These are phyloP conservation scores for Dipteronia sinensis DNA, from an alignment of 345 rosid species.

Conservation along the genomic window DNA sequence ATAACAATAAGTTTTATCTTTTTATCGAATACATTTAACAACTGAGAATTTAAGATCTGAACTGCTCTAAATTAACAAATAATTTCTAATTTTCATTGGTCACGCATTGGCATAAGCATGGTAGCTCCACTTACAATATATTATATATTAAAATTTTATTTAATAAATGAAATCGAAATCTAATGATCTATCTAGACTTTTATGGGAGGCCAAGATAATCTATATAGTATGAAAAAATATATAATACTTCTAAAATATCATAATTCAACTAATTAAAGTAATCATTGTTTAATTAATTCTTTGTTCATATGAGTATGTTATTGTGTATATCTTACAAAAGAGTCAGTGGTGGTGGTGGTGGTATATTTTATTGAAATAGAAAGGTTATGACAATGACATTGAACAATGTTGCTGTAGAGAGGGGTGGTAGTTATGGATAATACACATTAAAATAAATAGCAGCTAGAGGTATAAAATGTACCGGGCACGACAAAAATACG, in stretches of 20 bases:
- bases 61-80: no score
- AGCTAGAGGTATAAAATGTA: neutral
- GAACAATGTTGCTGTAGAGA: neutral
- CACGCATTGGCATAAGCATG: neutral
- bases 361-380: neutral
- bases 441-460: neutral
- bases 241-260: neutral
- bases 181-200: neutral
- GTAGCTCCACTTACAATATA: conserved; percentile 6
- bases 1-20: no score
- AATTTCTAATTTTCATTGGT: neutral
- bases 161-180: neutral
- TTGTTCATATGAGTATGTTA: neutral
- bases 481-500: neutral
- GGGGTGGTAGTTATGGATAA: no score
- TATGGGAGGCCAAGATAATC: neutral
- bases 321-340: no score
- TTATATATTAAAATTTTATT: neutral
- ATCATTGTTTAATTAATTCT: neutral
- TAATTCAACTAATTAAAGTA: neutral
- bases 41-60: no score
- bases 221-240: neutral
- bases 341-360: neutral
- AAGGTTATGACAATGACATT: neutral
- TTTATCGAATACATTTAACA: no score